Conservation (phyloP, 2,329 filamentous ascomycete genomes). For the Sporothrix brasiliensis region DNA sequence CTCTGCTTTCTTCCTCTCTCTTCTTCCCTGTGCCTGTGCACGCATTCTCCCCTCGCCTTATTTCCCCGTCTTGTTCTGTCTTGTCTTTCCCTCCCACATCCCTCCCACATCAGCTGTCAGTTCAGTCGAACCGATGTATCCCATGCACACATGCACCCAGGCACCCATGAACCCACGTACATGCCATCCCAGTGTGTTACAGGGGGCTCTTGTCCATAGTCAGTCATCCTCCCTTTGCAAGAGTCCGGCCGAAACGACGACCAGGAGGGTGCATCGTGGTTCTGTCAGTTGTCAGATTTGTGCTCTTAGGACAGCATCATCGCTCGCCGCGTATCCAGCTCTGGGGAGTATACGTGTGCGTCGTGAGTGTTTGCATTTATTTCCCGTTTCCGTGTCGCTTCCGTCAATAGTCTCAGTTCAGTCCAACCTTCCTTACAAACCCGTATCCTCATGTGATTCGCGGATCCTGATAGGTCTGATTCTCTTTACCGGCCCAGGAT, state of each 20-base stretch:
- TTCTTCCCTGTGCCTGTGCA: not conserved
- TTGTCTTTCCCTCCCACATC: not conserved
- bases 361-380: not conserved
- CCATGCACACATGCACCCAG: not conserved
- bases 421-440: not conserved
- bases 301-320: not conserved
- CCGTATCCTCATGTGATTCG: not conserved
- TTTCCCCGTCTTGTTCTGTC: not conserved
- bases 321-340: not conserved
- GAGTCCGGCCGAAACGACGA: constrained; percentile 14
- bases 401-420: not conserved
- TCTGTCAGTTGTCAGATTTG: constrained; percentile 8
- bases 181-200: not conserved
- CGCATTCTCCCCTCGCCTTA: not conserved
- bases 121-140: not conserved
- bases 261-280: not conserved
- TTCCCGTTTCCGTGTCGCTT: not conserved
- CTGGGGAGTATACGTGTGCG: not conserved
- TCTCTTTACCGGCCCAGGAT: not conserved
- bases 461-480: not conserved
- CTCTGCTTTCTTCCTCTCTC: not conserved
- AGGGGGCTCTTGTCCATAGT: not conserved
- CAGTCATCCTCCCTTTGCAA: not conserved
- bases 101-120: constrained; percentile 12
- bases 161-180: not conserved